Conservation (phyloP, 108 stramenopile genomes). For the Stephanodiscus minutulus region DNA sequence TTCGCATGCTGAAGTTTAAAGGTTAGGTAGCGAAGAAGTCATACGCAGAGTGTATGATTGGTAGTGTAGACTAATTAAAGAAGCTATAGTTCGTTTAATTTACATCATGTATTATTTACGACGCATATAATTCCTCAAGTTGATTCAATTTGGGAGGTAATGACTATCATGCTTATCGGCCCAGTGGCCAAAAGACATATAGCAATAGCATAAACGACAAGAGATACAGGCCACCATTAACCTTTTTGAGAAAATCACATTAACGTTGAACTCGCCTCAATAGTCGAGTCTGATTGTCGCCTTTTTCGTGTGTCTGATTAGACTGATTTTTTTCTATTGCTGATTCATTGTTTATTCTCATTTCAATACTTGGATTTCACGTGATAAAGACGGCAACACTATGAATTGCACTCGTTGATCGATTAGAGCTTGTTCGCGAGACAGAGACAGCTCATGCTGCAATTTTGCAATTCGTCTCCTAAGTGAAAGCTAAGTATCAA, state of each 20-base stretch:
- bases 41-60: not conserved
- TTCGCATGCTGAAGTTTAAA: too few relatives aligned
- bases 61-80: not conserved
- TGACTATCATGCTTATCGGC: too few relatives aligned
- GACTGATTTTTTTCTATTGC: not conserved
- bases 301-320: not conserved
- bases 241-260: not conserved
- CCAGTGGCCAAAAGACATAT: not conserved
- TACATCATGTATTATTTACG: too few relatives aligned
- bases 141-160: too few relatives aligned
- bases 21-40: too few relatives aligned
- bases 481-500: not conserved
- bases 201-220: not conserved
- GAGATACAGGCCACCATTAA: not conserved
- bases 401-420: constrained; percentile 4
- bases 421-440: not conserved
- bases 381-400: not conserved
- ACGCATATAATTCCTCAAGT: too few relatives aligned
- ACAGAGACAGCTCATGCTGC: not conserved
- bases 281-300: not conserved
- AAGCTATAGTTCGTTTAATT: too few relatives aligned
- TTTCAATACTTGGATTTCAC: not conserved
- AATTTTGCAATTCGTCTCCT: not conserved
- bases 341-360: not conserved
- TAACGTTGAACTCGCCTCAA: not conserved